These are phyloP conservation scores for Hygrophorus russula DNA, from an alignment of 768 basidiomycete species.

Conservation along the genomic window DNA sequence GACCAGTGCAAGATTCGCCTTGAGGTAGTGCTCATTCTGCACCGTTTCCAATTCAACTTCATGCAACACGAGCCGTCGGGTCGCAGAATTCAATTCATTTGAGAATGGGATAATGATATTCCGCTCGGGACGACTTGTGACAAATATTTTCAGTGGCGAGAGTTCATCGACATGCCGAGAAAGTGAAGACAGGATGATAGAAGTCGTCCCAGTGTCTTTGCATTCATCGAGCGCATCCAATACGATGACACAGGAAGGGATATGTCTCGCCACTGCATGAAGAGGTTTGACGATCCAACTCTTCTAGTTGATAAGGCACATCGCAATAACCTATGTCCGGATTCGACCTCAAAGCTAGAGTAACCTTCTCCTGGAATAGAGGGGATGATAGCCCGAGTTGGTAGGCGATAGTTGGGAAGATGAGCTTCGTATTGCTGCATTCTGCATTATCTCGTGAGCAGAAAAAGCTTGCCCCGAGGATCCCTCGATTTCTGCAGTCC, in stretches of 20 bases:
- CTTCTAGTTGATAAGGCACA: conserved; percentile 8
- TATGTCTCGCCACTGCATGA: neutral
- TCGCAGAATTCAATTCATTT: neutral
- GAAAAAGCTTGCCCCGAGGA: conserved; percentile 22
- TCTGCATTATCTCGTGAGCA: conserved; percentile 17
- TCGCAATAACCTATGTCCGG: conserved; percentile 8
- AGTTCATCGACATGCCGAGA: conserved; percentile 3
- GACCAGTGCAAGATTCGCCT: conserved; percentile 8
- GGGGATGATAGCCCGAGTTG: conserved; percentile 13
- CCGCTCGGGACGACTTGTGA: conserved; percentile 19
- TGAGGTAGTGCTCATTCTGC: conserved; percentile 7
- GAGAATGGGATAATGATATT: conserved; percentile 9
- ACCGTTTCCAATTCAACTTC: neutral
- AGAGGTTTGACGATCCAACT: conserved; percentile 7
- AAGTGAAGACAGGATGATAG: neutral
- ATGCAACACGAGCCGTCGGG: neutral
- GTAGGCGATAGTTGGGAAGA: conserved; percentile 20
- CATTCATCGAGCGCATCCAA: conserved; percentile 21
- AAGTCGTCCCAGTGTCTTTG: conserved; percentile 6
- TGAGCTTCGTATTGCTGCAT: conserved; percentile 11
- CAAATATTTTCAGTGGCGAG: conserved; percentile 9
- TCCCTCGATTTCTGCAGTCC: conserved; percentile 5
- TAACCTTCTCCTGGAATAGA: conserved; percentile 1
- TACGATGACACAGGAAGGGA: conserved; percentile 8
- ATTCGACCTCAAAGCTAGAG: conserved; percentile 6